phyloP scores from a whole-genome alignment of 2,329 filamentous ascomycete genomes.

The Alternaria sp. region DNA sequence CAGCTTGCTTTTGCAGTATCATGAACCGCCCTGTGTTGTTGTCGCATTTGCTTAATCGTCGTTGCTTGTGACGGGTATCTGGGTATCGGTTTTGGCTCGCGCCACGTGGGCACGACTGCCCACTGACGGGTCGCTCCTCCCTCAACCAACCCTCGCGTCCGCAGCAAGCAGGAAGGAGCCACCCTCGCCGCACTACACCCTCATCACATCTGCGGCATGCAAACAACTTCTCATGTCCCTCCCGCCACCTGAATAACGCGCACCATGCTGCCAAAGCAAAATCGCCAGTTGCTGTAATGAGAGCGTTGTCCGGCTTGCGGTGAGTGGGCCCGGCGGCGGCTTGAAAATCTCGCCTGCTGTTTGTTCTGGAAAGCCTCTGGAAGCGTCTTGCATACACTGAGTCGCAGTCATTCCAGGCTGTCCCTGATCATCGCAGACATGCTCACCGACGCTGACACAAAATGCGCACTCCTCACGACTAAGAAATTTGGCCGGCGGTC shows the following conservation, averaged over 20 bases:
- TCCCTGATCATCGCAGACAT: constrained; percentile 17
- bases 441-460: constrained; percentile 18
- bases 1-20: constrained; percentile 10
- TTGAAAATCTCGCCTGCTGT: constrained; percentile 30
- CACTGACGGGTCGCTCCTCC: constrained; percentile 13
- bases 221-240: neutral
- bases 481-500: constrained; percentile 25
- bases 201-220: constrained; percentile 5
- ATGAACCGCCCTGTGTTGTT: neutral
- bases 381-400: constrained; percentile 18
- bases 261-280: constrained; percentile 3
- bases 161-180: neutral
- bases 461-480: constrained; percentile 9
- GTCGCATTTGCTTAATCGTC: constrained; percentile 6
- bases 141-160: constrained; percentile 6
- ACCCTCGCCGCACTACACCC: neutral
- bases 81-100: constrained; percentile 4
- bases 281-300: constrained; percentile 26
- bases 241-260: constrained; percentile 2
- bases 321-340: constrained; percentile 32
- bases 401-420: constrained; percentile 19
- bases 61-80: constrained; percentile 5
- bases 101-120: constrained; percentile 13
- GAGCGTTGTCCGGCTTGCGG: constrained; percentile 32
- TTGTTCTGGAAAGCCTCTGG: constrained; percentile 36